Percentiles rank a stretch among this genome's conserved stretches.
Evolutionary conservation across 257 asterid species (phyloP).

Genomic region (Cinchona pubescens): DNA sequence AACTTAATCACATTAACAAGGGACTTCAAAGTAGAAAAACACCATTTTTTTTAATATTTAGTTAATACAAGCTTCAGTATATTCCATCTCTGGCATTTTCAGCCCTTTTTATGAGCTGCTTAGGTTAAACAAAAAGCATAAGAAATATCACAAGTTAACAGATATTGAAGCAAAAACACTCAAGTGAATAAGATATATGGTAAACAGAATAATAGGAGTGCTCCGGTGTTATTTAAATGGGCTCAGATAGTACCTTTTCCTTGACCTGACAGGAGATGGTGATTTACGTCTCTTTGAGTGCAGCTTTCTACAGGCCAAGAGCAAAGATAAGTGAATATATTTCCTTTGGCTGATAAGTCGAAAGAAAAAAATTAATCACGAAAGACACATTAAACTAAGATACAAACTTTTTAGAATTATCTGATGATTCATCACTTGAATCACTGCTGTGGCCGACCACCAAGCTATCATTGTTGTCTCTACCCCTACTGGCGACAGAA

Average conservation of each 20-base stretch:
- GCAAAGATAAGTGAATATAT: constrained; percentile 12
- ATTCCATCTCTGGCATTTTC: neutral
- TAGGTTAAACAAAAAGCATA: neutral
- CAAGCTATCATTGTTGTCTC: constrained; percentile 53
- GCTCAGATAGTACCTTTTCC: constrained; percentile 61
- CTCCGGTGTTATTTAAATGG: neutral
- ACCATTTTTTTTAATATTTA: neutral
- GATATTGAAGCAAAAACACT: neutral
- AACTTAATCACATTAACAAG: neutral
- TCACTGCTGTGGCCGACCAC: constrained; percentile 41
- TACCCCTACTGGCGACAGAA: constrained; percentile 55
- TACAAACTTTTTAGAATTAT: constrained; percentile 65
- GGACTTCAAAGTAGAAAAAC: neutral
- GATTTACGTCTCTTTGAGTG: constrained; percentile 65
- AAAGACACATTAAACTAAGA: constrained; percentile 3
- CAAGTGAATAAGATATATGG: neutral
- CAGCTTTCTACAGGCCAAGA: constrained; percentile 57
- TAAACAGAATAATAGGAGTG: neutral
- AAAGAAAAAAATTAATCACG: constrained; percentile 23
- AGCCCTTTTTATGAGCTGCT: neutral
- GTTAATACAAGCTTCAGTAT: neutral
- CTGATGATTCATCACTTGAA: constrained; percentile 69
- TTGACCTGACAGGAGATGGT: constrained; percentile 72
- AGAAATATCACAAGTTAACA: neutral
- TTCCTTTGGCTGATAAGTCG: neutral